Conservation (phyloP, 2,329 filamentous ascomycete species). For the Moelleriella libera region DNA sequence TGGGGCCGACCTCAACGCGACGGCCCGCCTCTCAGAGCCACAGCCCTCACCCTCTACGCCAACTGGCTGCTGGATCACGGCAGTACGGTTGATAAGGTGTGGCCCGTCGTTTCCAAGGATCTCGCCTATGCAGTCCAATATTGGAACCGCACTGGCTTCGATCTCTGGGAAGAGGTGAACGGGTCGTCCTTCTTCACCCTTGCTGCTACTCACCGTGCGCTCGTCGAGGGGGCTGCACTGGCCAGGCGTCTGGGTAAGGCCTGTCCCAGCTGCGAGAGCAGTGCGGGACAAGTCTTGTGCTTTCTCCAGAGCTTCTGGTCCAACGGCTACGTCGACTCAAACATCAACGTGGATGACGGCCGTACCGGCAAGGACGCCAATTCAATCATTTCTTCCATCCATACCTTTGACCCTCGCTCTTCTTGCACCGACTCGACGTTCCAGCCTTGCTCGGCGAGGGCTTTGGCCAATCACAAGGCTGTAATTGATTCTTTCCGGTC, state of each 20-base stretch:
- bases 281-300: conserved; percentile 59
- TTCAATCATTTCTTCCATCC: conserved; percentile 51
- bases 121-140: conserved; percentile 62
- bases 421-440: conserved; percentile 58
- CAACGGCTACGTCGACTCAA: conserved; percentile 50
- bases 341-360: conserved; percentile 48
- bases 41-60: conserved; percentile 56
- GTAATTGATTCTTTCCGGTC: conserved; percentile 65
- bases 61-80: conserved; percentile 58
- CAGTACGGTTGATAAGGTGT: conserved; percentile 43
- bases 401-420: conserved; percentile 53
- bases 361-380: conserved; percentile 61
- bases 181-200: conserved; percentile 72
- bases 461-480: conserved; percentile 63
- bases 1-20: conserved; percentile 71
- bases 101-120: conserved; percentile 66
- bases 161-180: conserved; percentile 72
- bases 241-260: conserved; percentile 48
- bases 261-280: conserved; percentile 44
- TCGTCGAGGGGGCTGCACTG: conserved; percentile 52
- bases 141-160: conserved; percentile 53
- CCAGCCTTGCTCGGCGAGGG: conserved; percentile 59
- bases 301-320: conserved; percentile 65
- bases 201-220: conserved; percentile 53
- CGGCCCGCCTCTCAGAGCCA: conserved; percentile 64